phyloP scores from a whole-genome alignment of 768 basidiomycete genomes.

The Russula brevipes region DNA sequence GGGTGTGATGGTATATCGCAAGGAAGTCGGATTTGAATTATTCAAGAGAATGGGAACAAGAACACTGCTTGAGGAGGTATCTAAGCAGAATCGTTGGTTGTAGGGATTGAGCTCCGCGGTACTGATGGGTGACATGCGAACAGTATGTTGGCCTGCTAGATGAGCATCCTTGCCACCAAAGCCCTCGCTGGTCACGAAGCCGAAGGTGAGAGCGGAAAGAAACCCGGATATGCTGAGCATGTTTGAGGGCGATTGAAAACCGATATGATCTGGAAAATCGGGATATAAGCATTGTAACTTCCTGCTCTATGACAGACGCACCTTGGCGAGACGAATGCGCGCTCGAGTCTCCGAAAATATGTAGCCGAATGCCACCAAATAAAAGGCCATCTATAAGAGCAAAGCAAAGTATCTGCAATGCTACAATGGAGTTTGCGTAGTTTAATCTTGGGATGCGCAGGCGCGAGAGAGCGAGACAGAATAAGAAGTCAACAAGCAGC shows the following conservation, averaged over 20 bases:
- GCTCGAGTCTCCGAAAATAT: constrained; percentile 36
- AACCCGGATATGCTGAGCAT: constrained; percentile 46
- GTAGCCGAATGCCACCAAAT: constrained; percentile 66
- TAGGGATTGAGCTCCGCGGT: constrained; percentile 87
- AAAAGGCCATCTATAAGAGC: constrained; percentile 64
- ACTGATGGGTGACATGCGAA: constrained; percentile 89
- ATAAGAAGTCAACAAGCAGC: constrained; percentile 64
- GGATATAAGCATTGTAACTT: constrained; percentile 8
- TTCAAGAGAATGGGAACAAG: constrained; percentile 84
- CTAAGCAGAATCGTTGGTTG: constrained; percentile 66
- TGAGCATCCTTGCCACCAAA: constrained; percentile 48
- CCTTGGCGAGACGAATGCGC: constrained; percentile 18
- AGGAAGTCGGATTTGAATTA: constrained; percentile 69
- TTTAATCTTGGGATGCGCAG: constrained; percentile 71
- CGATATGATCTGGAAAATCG: constrained; percentile 20
- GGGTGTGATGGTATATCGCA: constrained; percentile 71
- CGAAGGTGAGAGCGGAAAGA: constrained; percentile 47
- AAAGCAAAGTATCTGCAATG: constrained; percentile 55
- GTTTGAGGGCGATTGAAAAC: constrained; percentile 21
- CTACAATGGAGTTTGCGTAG: constrained; percentile 57
- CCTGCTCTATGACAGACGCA: constrained; percentile 22
- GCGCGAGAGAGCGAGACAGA: constrained; percentile 50
- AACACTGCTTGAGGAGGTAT: constrained; percentile 46
- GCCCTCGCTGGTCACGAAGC: constrained; percentile 41
- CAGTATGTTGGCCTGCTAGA: constrained; percentile 81